Conservation (phyloP, 345 rosid species). For the Nephelium lappaceum region DNA sequence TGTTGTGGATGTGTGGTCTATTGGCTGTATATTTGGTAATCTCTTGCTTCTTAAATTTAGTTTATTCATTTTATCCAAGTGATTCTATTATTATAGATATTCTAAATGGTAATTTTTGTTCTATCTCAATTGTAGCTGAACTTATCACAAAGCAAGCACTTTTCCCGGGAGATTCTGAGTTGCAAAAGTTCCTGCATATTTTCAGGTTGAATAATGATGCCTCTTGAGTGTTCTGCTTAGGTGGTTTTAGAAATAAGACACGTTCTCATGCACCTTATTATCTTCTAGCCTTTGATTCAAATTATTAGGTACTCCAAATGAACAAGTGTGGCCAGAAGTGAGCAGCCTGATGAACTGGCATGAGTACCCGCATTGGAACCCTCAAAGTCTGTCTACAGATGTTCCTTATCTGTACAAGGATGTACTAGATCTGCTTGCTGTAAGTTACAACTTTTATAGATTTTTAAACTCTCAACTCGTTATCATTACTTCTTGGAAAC, state of each 20-base stretch:
- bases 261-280: too few relatives aligned
- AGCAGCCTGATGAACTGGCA: conserved; percentile 66
- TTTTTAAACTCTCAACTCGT: too few relatives aligned
- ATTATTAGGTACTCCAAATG: conserved; percentile 92
- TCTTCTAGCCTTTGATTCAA: conserved; percentile 33
- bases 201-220: too few relatives aligned
- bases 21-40: conserved; percentile 88
- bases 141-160: conserved; percentile 83
- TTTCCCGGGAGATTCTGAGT: conserved; percentile 94
- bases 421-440: conserved; percentile 76
- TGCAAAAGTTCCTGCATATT: conserved; percentile 91
- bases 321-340: conserved; percentile 93
- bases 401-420: conserved; percentile 66
- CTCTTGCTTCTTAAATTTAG: neutral
- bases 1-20: conserved; percentile 98
- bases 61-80: too few relatives aligned
- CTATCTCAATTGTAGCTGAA: too few relatives aligned
- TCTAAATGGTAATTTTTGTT: too few relatives aligned
- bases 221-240: too few relatives aligned
- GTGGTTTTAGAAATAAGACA: too few relatives aligned
- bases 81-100: too few relatives aligned
- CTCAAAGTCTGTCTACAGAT: too few relatives aligned
- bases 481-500: neutral
- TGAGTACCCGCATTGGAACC: conserved; percentile 92
- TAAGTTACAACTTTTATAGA: conserved; percentile 32